Base-by-base conservation (phyloP, 2,329 filamentous ascomycete species). In the Aspergillus costaricaensis region DNA sequence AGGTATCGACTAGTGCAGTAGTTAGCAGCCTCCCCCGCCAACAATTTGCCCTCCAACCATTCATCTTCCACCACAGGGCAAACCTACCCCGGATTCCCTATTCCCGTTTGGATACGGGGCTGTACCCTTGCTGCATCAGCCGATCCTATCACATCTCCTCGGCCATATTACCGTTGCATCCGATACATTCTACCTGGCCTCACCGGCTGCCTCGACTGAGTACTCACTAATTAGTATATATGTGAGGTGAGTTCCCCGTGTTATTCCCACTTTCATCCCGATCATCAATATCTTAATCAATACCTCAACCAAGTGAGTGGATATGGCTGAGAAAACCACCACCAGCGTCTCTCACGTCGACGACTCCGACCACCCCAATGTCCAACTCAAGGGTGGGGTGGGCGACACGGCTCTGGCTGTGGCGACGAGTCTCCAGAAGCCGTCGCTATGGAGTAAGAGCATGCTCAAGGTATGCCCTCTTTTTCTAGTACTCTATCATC, bases 391-490 rank as follows among this genome's bases (percentile, higher is more conserved):
- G 47, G 32, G 32, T 14, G 61, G 59, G 2, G 69, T 70, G 19
- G 60, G 61, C 44, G 71, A 71, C 64, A 70, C 71, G 1, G 74
- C 72, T 7, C 61, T 77, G 36, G 70, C 73, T 2, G 68, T 73
- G 49, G 74, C 74, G 0, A 67, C 70, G 5, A 62, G 66, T n/a
- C 64, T 68, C 48, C 71, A 74, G 58, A 74, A 75, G 62, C 74
- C 74, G 7, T 67, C 61, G 17, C 59, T 75, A 6, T 58, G 67
- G 71, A 81, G 77, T 10, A 74, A 70, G 65, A 70, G 74, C 27
- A 81, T 81, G 80, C 72, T 81, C 61, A 78, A 77, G 70, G 78
- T 79, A 54, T 30, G 41, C 32, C 4, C 6, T 23, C 5, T 30
- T 14, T 14, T 21, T 43, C 27, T 25, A 30, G 10, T 36, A 2